Conservation (phyloP, 2,329 filamentous ascomycete genomes). For the Falciphora oryzae region DNA sequence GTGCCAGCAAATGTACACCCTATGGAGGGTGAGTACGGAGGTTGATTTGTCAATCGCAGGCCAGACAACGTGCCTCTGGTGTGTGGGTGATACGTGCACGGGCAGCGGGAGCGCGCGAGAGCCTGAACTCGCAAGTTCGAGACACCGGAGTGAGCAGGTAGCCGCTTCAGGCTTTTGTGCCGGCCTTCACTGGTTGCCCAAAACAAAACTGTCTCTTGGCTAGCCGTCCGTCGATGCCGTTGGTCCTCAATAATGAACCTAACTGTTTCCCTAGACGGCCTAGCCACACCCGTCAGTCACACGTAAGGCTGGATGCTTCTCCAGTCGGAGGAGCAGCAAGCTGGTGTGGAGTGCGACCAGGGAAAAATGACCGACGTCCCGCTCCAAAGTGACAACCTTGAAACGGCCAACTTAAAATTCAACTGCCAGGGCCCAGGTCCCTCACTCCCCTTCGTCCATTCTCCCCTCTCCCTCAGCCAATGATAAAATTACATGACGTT, state of each 20-base stretch:
- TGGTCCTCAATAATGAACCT: background rate
- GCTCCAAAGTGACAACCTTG: background rate
- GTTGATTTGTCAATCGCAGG: constrained; percentile 28
- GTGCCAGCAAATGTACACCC: background rate
- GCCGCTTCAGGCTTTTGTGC: background rate
- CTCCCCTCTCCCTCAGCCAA: background rate
- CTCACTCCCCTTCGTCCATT: background rate
- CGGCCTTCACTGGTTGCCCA: background rate
- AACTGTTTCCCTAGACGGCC: background rate
- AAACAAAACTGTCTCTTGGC: background rate
- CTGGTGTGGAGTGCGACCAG: background rate
- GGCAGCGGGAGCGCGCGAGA: background rate
- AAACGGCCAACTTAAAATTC: background rate
- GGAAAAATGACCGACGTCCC: background rate
- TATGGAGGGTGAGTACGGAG: constrained; percentile 20
- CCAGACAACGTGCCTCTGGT: background rate
- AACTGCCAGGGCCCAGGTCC: background rate
- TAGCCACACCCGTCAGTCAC: background rate
- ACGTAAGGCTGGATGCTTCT: background rate
- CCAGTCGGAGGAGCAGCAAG: background rate
- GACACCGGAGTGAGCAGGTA: background rate
- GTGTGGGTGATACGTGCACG: background rate
- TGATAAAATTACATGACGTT: background rate
- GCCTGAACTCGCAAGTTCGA: background rate
- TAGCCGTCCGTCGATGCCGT: background rate